phyloP scores from a whole-genome alignment of 2,329 filamentous ascomycete species.

The Alternaria brassicae region DNA sequence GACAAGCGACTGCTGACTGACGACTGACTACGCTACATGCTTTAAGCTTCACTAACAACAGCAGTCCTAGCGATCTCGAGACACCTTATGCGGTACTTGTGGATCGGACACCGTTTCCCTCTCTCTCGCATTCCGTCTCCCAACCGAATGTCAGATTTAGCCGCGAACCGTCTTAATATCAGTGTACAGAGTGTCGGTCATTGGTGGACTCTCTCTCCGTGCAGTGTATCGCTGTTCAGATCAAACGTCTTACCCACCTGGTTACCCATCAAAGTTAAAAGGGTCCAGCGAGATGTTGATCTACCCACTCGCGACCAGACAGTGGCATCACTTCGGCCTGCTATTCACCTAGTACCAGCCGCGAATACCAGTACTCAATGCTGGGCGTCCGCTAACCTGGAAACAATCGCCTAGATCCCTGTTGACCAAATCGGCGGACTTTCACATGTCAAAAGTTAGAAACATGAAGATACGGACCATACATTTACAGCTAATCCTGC shows the following conservation, averaged over 20 bases:
- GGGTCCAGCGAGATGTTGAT: conserved; percentile 11
- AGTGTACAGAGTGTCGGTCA: neutral
- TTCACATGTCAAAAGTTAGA: conserved; percentile 23
- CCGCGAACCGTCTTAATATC: conserved; percentile 1
- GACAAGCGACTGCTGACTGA: too few species aligned
- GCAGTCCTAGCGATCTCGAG: conserved; percentile 3
- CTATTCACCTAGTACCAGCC: conserved; percentile 16
- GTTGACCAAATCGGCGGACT: conserved; percentile 14
- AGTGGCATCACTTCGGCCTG: conserved; percentile 14
- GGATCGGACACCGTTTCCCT: conserved; percentile 2
- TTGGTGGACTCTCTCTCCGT: conserved; percentile 5
- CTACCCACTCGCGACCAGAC: conserved; percentile 8
- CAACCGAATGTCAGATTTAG: conserved; percentile 9
- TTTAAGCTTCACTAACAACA: neutral
- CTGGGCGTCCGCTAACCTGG: conserved; percentile 22
- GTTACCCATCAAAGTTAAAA: conserved; percentile 1
- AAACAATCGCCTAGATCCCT: conserved; percentile 21
- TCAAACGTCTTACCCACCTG: conserved; percentile 5
- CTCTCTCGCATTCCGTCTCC: neutral
- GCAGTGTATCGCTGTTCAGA: conserved; percentile 8
- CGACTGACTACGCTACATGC: neutral
- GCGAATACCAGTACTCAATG: conserved; percentile 18
- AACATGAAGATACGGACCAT: neutral
- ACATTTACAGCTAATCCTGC: neutral
- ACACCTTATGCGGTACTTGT: neutral